These are phyloP conservation scores for Suillus ampliporus DNA, from an alignment of 768 basidiomycete genomes.

Conservation along the genomic window DNA sequence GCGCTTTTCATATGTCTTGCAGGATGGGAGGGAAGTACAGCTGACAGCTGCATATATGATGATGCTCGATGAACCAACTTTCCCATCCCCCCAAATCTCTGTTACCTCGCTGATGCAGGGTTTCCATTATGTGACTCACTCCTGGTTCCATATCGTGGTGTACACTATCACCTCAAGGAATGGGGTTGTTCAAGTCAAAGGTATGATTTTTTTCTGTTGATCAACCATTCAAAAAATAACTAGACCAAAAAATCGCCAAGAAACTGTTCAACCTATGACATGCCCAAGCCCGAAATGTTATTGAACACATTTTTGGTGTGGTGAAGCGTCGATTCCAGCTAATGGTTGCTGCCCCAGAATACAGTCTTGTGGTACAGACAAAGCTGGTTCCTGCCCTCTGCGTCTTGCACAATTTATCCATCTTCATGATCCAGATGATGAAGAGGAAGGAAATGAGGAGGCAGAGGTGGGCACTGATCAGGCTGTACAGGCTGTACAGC, in stretches of 20 bases:
- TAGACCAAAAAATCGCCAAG: conserved; percentile 27
- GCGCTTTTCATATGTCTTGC: conserved; percentile 28
- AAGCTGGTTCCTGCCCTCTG: conserved; percentile 27
- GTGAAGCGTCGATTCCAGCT: conserved; percentile 6
- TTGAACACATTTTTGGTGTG: conserved; percentile 30
- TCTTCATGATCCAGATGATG: conserved; percentile 10
- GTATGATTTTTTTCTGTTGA: no score
- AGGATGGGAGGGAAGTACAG: conserved; percentile 36
- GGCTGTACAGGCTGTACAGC: not conserved
- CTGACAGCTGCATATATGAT: conserved; percentile 25
- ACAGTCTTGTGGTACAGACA: conserved; percentile 22
- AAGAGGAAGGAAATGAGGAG: no score
- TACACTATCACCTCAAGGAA: conserved; percentile 44
- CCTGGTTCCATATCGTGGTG: conserved; percentile 15
- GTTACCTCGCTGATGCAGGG: conserved; percentile 36
- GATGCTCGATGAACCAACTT: conserved; percentile 20
- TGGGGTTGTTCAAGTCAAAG: conserved; percentile 24
- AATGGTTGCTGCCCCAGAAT: conserved; percentile 17
- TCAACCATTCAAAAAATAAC: no score
- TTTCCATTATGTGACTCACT: conserved; percentile 21
- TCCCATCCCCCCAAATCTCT: conserved; percentile 19
- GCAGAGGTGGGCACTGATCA: conserved; percentile 1
- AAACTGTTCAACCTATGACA: conserved; percentile 34
- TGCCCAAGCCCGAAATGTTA: conserved; percentile 26
- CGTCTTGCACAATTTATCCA: conserved; percentile 31